Conservation (phyloP, 345 rosid species). For the Capsella bursapastoris region DNA sequence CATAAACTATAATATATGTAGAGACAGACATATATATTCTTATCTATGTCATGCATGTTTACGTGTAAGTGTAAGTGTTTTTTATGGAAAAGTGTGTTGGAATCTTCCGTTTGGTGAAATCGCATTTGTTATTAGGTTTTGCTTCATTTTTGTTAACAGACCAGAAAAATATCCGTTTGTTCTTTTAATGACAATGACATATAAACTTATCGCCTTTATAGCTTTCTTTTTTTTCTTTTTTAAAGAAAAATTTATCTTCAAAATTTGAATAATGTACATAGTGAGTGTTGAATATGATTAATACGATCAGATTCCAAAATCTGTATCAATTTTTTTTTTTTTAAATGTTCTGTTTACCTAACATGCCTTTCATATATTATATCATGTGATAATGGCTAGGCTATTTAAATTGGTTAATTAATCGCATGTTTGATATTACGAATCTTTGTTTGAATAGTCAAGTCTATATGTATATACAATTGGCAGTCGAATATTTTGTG, state of each 20-base stretch:
- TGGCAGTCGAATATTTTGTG: conserved; percentile 42
- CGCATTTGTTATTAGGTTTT: conserved; percentile 42
- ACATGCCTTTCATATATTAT: conserved; percentile 1
- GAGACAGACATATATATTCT: conserved; percentile 21
- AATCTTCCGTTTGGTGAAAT: conserved; percentile 50
- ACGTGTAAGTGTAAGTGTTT: conserved; percentile 38
- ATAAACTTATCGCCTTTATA: conserved; percentile 25
- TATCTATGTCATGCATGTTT: conserved; percentile 39
- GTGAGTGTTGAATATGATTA: conserved; percentile 22
- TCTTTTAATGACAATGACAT: conserved; percentile 43
- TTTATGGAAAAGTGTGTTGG: conserved; percentile 45
- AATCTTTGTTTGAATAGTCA: conserved; percentile 28
- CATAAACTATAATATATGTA: conserved; percentile 30
- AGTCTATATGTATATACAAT: conserved; percentile 29
- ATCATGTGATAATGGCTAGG: conserved; percentile 18
- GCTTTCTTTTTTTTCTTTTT: background rate
- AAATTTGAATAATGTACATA: background rate
- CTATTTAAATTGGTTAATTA: conserved; percentile 4
- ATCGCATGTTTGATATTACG: conserved; percentile 1
- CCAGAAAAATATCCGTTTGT: conserved; percentile 45
- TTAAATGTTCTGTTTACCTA: conserved; percentile 10
- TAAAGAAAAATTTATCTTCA: background rate
- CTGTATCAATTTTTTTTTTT: background rate
- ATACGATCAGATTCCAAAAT: conserved; percentile 6
- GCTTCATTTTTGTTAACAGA: conserved; percentile 45